Conservation (phyloP, 2,329 filamentous ascomycete genomes). For the Pseudogymnoascus sp. region DNA sequence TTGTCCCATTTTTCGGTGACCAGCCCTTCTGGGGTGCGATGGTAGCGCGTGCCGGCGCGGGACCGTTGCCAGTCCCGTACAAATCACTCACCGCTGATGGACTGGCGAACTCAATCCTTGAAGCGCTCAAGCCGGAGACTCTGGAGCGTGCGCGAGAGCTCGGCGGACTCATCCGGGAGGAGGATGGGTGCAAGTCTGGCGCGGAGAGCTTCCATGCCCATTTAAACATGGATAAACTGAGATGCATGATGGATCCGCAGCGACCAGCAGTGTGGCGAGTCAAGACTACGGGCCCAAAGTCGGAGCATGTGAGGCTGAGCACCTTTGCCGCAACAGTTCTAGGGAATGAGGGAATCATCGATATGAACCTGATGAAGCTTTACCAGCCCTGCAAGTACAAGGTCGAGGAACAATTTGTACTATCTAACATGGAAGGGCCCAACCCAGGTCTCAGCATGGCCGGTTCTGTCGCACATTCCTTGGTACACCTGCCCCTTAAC, state of each 20-base stretch:
- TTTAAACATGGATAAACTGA: conserved; percentile 52
- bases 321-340: conserved; percentile 61
- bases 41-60: conserved; percentile 60
- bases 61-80: conserved; percentile 58
- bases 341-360: conserved; percentile 51
- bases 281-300: conserved; percentile 51
- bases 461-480: conserved; percentile 15
- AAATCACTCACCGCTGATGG: conserved; percentile 57
- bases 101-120: conserved; percentile 52
- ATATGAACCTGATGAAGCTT: conserved; percentile 24
- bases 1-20: conserved; percentile 78
- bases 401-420: conserved; percentile 13
- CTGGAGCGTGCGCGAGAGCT: conserved; percentile 37
- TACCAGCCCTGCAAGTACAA: conserved; percentile 16
- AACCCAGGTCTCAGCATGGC: conserved; percentile 16
- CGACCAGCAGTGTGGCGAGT: conserved; percentile 65
- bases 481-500: conserved; percentile 15
- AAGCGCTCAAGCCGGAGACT: conserved; percentile 49
- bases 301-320: conserved; percentile 42
- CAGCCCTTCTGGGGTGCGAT: conserved; percentile 75
- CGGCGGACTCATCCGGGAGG: conserved; percentile 55
- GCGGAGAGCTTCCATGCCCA: conserved; percentile 60
- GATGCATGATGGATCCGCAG: conserved; percentile 58
- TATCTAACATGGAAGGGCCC: conserved; percentile 15
- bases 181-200: conserved; percentile 51